phyloP scores from a whole-genome alignment of 176 grass and related monocot genomes.

The Carex parvula region DNA sequence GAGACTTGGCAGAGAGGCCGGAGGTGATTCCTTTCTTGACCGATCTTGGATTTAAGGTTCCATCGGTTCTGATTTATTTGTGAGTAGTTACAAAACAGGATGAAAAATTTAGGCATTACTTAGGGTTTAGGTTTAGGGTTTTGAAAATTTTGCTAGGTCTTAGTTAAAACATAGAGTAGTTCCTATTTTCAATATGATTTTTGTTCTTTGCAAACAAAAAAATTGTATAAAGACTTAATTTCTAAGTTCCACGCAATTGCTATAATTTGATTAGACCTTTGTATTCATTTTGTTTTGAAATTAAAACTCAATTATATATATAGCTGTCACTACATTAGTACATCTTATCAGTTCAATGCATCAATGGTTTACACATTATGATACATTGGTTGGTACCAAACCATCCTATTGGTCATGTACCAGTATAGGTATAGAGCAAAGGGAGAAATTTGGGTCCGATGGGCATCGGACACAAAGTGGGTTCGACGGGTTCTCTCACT shows the following conservation, averaged over 20 bases:
- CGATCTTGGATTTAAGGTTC: slow-evolving; percentile 48
- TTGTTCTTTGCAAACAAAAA: background rate
- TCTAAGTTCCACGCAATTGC: background rate
- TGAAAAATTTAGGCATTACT: slow-evolving; percentile 14
- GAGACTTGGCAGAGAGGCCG: slow-evolving; percentile 50
- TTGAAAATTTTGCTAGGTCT: slow-evolving; percentile 22
- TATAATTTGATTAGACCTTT: background rate
- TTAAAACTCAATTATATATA: background rate
- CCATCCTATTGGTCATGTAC: background rate
- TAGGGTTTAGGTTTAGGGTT: background rate
- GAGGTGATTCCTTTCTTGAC: slow-evolving; percentile 81
- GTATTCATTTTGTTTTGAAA: background rate
- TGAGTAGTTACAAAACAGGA: slow-evolving; percentile 30
- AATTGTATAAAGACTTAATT: background rate
- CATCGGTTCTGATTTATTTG: slow-evolving; percentile 56
- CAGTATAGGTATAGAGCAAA: background rate
- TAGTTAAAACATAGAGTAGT: background rate
- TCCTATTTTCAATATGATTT: background rate
- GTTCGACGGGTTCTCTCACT: too few relatives aligned
- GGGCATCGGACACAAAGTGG: too few relatives aligned
- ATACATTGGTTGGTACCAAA: background rate
- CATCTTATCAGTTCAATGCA: background rate
- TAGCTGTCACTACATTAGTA: background rate
- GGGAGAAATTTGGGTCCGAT: too few relatives aligned
- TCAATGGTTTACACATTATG: background rate